These are phyloP conservation scores for Lathyrus oleraceus DNA, from an alignment of 306 rosid genomes.

Conservation along the genomic window DNA sequence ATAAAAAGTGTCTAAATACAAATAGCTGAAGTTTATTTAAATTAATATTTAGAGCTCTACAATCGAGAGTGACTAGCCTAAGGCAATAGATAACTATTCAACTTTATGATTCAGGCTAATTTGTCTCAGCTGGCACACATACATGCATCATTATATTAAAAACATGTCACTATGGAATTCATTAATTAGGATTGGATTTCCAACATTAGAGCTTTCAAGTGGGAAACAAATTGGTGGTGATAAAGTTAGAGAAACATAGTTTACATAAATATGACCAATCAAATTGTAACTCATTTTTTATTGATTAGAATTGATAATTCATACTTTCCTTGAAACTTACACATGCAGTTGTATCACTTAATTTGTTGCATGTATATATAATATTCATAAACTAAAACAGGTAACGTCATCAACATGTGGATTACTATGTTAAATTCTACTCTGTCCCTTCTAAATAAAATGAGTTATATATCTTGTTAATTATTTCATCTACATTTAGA, in stretches of 20 bases:
- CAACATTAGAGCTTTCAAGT: conserved; percentile 45
- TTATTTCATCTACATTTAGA: too few species aligned
- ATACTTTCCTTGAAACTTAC: not conserved
- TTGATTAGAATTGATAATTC: not conserved
- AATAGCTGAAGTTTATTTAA: not conserved
- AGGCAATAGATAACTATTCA: not conserved
- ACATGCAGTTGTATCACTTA: conserved; percentile 1
- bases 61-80: not conserved
- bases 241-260: not conserved
- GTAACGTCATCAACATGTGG: not conserved
- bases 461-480: too few species aligned
- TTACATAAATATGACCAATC: not conserved
- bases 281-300: not conserved
- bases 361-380: not conserved
- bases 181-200: conserved; percentile 22
- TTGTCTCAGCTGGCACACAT: conserved; percentile 29
- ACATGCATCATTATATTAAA: conserved; percentile 28
- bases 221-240: conserved; percentile 24
- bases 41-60: not conserved
- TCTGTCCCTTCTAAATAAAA: too few species aligned
- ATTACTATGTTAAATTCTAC: not conserved
- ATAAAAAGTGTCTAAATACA: conserved; percentile 33
- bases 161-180: conserved; percentile 31
- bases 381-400: not conserved
- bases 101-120: conserved; percentile 12